Conservation (phyloP, 2,329 filamentous ascomycete genomes). For the Penicillium sp. region DNA sequence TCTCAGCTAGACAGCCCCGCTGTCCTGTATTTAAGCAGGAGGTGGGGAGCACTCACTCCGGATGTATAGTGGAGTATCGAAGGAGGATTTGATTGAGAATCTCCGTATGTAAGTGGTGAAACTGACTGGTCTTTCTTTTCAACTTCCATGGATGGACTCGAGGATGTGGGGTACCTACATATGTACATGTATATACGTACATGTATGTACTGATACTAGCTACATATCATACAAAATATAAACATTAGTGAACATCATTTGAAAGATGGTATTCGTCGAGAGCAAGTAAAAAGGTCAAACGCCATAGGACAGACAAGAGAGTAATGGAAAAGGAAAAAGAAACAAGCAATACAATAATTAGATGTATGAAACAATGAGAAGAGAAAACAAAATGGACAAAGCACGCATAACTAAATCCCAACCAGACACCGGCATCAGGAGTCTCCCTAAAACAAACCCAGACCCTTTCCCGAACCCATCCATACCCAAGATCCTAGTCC, state of each 20-base stretch:
- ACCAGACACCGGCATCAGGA: slow-evolving; percentile 18
- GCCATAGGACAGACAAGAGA: background rate
- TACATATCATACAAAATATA: background rate
- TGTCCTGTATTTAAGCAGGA: no score
- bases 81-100: no score
- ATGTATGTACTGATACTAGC: no score
- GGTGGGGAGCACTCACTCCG: no score
- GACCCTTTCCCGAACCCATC: slow-evolving; percentile 5
- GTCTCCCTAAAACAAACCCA: slow-evolving; percentile 13
- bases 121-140: no score
- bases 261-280: slow-evolving; percentile 13
- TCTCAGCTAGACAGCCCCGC: no score
- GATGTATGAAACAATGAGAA: slow-evolving; percentile 3
- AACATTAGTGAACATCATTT: background rate
- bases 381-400: slow-evolving; percentile 9
- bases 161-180: no score
- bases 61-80: no score
- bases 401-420: slow-evolving; percentile 12
- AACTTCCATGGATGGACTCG: no score
- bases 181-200: no score
- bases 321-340: background rate
- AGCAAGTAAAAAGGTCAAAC: background rate
- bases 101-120: no score
- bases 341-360: slow-evolving; percentile 1
- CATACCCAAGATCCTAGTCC: slow-evolving; percentile 5